These are phyloP conservation scores for Hypoxylon sp. DNA, from an alignment of 2,329 filamentous ascomycete species.

Conservation along the genomic window DNA sequence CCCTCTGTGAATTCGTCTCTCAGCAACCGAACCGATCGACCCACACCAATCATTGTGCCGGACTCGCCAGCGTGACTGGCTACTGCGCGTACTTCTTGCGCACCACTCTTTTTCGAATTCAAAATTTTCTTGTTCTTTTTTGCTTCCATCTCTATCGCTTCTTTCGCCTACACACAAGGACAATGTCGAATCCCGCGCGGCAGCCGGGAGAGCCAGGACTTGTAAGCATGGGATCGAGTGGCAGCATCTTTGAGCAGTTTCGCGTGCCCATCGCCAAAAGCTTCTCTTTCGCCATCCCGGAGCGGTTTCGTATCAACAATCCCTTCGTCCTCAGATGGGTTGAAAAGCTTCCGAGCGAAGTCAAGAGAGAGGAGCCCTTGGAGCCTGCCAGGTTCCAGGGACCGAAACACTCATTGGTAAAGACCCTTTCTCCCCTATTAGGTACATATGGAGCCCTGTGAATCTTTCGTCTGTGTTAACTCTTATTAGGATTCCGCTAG, in stretches of 20 bases:
- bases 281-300: constrained; percentile 40
- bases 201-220: no score
- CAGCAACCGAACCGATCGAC: no score
- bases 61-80: no score
- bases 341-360: constrained; percentile 34
- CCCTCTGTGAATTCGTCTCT: no score
- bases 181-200: background rate
- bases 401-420: constrained; percentile 41
- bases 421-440: background rate
- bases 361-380: constrained; percentile 24
- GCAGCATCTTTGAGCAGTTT: constrained; percentile 8
- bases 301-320: constrained; percentile 37
- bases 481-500: constrained; percentile 25
- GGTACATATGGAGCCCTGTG: background rate
- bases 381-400: constrained; percentile 30
- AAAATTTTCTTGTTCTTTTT: background rate
- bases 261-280: constrained; percentile 35
- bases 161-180: background rate
- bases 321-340: constrained; percentile 42
- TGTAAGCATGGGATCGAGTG: constrained; percentile 46
- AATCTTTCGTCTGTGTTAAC: background rate
- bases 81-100: no score
- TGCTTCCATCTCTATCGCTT: background rate
- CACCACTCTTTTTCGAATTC: no score
- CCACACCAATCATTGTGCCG: no score